Evolutionary conservation across 768 basidiomycete genomes (phyloP).

Genomic region (Kwoniella sp.): DNA sequence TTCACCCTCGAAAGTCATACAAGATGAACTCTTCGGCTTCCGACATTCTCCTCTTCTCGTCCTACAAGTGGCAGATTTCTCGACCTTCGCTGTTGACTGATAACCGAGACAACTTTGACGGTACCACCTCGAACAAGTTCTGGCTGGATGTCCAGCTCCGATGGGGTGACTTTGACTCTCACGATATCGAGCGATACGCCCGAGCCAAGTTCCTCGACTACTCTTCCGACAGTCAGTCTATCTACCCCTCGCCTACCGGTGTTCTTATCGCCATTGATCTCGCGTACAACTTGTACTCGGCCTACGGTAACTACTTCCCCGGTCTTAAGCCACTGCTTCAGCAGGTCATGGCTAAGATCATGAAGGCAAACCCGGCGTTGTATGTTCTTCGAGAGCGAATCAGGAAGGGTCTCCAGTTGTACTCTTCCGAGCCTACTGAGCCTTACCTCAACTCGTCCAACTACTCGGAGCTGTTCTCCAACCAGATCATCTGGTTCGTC

Average conservation of each 20-base stretch:
- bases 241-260: conserved; percentile 98
- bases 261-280: conserved; percentile 98
- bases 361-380: conserved; percentile 98
- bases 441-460: conserved; percentile 96
- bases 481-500: conserved; percentile 99
- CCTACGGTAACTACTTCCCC: conserved; percentile 99
- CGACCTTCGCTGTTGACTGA: conserved; percentile 94
- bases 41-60: conserved; percentile 95
- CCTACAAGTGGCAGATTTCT: conserved; percentile 90
- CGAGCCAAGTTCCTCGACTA: conserved; percentile 99
- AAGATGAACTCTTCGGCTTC: conserved; percentile 99
- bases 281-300: conserved; percentile 97
- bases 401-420: conserved; percentile 94
- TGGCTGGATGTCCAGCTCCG: conserved; percentile 79
- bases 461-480: conserved; percentile 91
- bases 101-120: conserved; percentile 91
- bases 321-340: conserved; percentile 97
- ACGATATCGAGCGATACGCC: conserved; percentile 98
- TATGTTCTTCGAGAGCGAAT: conserved; percentile 98
- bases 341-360: conserved; percentile 99
- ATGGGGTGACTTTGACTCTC: conserved; percentile 88
- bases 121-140: conserved; percentile 98
- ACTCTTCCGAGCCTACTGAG: conserved; percentile 98
- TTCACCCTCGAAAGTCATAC: conserved; percentile 99
- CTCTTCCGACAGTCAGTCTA: conserved; percentile 85